Percentiles rank a stretch among this genome's conserved stretches.
Conservation (phyloP, 2,329 filamentous ascomycete genomes). For the Cladorrhinum sp. region DNA sequence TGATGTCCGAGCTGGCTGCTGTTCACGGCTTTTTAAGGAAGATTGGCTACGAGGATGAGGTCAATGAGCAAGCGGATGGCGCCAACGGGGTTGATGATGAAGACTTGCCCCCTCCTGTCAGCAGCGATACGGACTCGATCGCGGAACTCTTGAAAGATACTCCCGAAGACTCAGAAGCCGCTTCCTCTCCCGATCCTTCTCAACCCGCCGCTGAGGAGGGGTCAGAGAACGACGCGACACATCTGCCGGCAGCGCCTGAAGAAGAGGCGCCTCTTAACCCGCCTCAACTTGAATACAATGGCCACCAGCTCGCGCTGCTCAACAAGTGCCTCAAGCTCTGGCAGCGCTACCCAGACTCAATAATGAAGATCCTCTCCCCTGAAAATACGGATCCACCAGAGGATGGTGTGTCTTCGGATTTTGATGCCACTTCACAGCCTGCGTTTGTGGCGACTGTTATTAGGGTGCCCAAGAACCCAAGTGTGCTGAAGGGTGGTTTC, state of each 20-base stretch:
- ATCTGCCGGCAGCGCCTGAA: conserved; percentile 14
- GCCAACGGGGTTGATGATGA: conserved; percentile 38
- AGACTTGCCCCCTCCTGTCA: conserved; percentile 29
- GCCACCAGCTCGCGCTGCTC: conserved; percentile 46
- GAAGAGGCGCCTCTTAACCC: conserved; percentile 20
- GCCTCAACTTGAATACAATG: conserved; percentile 41
- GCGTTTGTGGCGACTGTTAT: conserved; percentile 74
- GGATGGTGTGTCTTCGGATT: conserved; percentile 50
- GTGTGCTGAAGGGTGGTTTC: conserved; percentile 81
- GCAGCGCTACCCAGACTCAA: conserved; percentile 57
- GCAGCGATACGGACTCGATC: conserved; percentile 43
- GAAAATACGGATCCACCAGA: conserved; percentile 66
- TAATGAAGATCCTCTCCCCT: conserved; percentile 54
- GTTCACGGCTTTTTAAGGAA: conserved; percentile 64
- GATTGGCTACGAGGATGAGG: conserved; percentile 48
- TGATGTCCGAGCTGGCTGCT: conserved; percentile 76
- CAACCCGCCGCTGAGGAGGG: conserved; percentile 32
- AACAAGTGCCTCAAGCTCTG: conserved; percentile 62
- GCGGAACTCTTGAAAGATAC: conserved; percentile 51
- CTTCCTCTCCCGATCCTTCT: conserved; percentile 3
- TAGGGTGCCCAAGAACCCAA: conserved; percentile 74
- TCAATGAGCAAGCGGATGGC: neutral
- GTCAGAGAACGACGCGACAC: conserved; percentile 18
- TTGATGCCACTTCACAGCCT: conserved; percentile 39
- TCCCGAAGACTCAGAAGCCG: conserved; percentile 9